Percentiles rank a stretch among this genome's conserved stretches.
Evolutionary conservation across 257 asterid genomes (phyloP).

Genomic region (Penstemon davidsonii): DNA sequence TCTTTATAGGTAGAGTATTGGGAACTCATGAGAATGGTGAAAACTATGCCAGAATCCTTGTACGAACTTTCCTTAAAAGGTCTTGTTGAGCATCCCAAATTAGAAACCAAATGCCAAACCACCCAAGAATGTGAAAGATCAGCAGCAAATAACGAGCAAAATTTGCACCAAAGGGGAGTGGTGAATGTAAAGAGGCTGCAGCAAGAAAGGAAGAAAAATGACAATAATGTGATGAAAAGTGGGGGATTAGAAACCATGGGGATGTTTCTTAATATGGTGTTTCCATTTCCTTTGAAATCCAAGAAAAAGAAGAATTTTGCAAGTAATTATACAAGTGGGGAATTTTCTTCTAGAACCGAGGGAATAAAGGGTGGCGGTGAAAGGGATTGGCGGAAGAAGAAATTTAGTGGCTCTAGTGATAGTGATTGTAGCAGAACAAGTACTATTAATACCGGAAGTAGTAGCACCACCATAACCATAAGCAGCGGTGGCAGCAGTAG

Average conservation of each 20-base stretch:
- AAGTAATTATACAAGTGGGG: constrained; percentile 29
- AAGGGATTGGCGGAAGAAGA: constrained; percentile 83
- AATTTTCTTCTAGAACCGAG: constrained; percentile 54
- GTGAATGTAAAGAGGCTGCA: constrained; percentile 26
- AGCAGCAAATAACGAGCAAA: background rate
- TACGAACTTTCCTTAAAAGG: constrained; percentile 74
- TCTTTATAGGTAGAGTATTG: constrained; percentile 34
- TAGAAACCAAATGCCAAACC: constrained; percentile 14
- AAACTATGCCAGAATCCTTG: constrained; percentile 68
- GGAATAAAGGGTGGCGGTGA: constrained; percentile 36
- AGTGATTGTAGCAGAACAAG: constrained; percentile 49
- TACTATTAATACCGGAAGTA: constrained; percentile 19
- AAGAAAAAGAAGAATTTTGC: constrained; percentile 38
- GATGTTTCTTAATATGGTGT: constrained; percentile 59
- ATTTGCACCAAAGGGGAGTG: constrained; percentile 29
- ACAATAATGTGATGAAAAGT: constrained; percentile 34
- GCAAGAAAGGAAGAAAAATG: constrained; percentile 40
- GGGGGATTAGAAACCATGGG: constrained; percentile 52
- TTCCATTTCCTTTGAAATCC: constrained; percentile 49
- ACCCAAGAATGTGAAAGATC: background rate
- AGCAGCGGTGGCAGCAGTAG: constrained; percentile 17
- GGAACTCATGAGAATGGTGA: constrained; percentile 92
- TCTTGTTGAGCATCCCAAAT: constrained; percentile 51
- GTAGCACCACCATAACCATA: background rate
- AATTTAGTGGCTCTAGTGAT: constrained; percentile 51